Evolutionary conservation across 352 stramenopile genomes (phyloP), one percentile per base, ranked within the genome.

Genomic region (Phytopythium oedochilum): DNA sequence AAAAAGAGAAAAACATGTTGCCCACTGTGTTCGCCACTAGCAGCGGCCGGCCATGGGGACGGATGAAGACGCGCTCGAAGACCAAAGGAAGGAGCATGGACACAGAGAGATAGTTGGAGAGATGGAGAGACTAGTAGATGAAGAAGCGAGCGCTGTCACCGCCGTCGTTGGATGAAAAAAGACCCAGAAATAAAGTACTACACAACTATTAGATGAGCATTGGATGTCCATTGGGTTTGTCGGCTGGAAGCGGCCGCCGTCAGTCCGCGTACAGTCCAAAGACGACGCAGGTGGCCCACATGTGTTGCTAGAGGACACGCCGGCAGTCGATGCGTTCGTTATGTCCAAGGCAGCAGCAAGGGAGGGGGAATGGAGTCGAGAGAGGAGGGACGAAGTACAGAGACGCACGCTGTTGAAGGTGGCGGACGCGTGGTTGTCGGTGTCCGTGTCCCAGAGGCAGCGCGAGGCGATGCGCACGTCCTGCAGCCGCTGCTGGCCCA

Each of bases 401-500:
- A 53, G 17, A 65, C 83, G 55, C 62, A 94, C 84, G 53, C 92
- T 97, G 56, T 89, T 83, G 71, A 92, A 97, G 12, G 70, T 77
- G 8, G 74, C 88, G 1, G 79, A 93, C 4, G 92, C 81, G 63
- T 98, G 96, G 65, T 98, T 98, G 75, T 98, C 94, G 52, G 88
- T 82, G 47, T 92, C 70, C 31, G 89, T 96, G 68, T 98, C 88
- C 92, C 94, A 98, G 8, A 98, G 74, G 49, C 94, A 98, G 32
- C 92, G 74, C 53, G 88, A 97, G 3, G 92, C 88, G 61, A 98
- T 96, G 32, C 78, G 78, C 31, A 98, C 86, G 42, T 97, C 94
- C 61, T 98, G 94, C 55, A 98, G 78, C 58, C 87, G 89, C 64
- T 94, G 89, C 70, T 98, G 78, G 18, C 95, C 95, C 54, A 98